Percentiles rank a stretch among this genome's conserved stretches.
These are phyloP conservation scores for Fraxinus xanthoxyloides DNA, from an alignment of 305 asterid species.

Conservation along the genomic window DNA sequence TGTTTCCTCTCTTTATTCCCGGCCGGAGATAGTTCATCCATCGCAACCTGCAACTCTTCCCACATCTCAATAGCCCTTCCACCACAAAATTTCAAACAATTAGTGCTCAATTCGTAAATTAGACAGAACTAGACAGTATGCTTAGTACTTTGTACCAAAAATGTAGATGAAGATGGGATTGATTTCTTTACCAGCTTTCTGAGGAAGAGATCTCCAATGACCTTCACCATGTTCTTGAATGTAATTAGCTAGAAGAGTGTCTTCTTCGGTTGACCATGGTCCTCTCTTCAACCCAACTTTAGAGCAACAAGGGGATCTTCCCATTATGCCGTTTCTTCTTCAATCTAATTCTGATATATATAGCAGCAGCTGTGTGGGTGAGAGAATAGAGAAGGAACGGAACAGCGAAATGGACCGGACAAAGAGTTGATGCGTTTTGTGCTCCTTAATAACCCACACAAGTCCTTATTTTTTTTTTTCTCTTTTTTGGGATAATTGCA, in stretches of 20 bases:
- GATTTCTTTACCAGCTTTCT: conserved; percentile 18
- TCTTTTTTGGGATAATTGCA: too few species aligned
- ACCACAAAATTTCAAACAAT: background rate
- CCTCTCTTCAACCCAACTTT: conserved; percentile 20
- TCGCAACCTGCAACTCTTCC: conserved; percentile 3
- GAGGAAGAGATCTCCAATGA: conserved; percentile 18
- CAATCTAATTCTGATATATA: background rate
- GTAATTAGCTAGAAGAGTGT: conserved; percentile 13
- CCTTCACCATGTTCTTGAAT: conserved; percentile 21
- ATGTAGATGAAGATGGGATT: background rate
- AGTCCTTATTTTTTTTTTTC: too few species aligned
- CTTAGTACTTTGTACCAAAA: background rate
- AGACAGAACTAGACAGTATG: background rate
- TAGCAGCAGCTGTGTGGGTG: background rate
- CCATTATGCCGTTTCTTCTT: conserved; percentile 2
- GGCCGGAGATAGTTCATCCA: conserved; percentile 26
- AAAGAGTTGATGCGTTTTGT: background rate
- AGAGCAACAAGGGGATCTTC: conserved; percentile 24
- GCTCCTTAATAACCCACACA: background rate
- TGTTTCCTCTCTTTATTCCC: conserved; percentile 21
- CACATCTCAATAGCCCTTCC: conserved; percentile 14
- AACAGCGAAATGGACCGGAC: background rate
- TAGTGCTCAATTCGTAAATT: background rate
- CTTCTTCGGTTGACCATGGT: conserved; percentile 16
- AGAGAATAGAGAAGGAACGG: background rate